Base-by-base conservation (phyloP, 2,329 filamentous ascomycete genomes). In the Fusarium continuum region DNA sequence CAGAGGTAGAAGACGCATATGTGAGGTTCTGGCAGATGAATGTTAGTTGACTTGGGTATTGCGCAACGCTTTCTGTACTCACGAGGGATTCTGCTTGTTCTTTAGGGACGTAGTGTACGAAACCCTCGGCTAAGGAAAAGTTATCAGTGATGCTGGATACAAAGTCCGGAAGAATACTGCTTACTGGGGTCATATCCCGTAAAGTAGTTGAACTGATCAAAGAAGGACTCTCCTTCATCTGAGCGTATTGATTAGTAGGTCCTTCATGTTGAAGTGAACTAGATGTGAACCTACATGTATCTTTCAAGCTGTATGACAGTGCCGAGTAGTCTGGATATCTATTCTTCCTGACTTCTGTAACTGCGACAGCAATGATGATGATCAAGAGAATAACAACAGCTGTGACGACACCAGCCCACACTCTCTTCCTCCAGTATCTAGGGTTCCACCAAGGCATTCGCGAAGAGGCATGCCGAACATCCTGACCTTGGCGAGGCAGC, bases 21-120 rank as follows among this genome's bases (percentile, higher is more conserved):
- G 88, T 90, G 26, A 91, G 80, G 74, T 91, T 91, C 82, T 85
- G 44, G 1, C 32, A 2, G 19, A 47, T n/a, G n/a, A n/a, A n/a
- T 44, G 13, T 35, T 22, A 32, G 59, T 19, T 19, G 17, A 26
- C n/a, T 13, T 20, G 25, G 36, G n/a, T 19, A 14, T 9, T 11
- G 17, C 5, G 16, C 3, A 20, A n/a, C 3, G 10, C 6, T 16
- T 31, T 19, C 8, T 7, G 19, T 14, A 62, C 76, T 62, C 76
- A 83, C 82, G 34, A 82, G 73, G 36, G 69, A 67, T 35, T 70
- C 51, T 8, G 83, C 83, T 29, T 77, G 73, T 20, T 67, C 74
- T 20, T 70, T 61, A 7, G 81, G 78, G 6, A 84, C 83, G 55
- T 86, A 86, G 63, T 85, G 82, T 11, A 85, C 83, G 52, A 83